A percentile compares a stretch with the other conserved stretches of the same genome.
Conservation (phyloP, 202 grass and related monocot species). For the Zizania palustris region DNA sequence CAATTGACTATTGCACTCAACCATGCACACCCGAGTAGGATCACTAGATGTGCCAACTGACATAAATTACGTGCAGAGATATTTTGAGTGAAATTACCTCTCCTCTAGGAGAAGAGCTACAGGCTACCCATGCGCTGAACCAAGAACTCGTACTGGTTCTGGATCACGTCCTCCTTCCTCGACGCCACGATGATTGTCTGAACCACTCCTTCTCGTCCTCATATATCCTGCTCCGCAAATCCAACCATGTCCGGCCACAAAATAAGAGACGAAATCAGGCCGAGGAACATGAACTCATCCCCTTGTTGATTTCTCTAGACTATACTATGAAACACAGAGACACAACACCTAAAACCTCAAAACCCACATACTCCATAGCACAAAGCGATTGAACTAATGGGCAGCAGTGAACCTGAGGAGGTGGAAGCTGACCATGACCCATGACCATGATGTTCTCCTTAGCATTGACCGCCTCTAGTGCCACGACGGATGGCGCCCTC, state of each 20-base stretch:
- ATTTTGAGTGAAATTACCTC: constrained; percentile 42
- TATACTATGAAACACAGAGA: too few species aligned
- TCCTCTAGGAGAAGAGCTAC: constrained; percentile 74
- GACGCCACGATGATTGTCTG: constrained; percentile 66
- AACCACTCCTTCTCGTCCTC: constrained; percentile 91
- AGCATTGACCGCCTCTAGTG: too few species aligned
- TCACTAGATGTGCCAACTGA: background rate
- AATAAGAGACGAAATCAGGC: background rate
- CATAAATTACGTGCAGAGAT: background rate
- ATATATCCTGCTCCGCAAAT: constrained; percentile 54
- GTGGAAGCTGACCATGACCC: too few species aligned
- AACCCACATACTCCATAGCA: too few species aligned
- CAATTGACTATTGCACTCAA: background rate
- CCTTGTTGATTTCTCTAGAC: too few species aligned
- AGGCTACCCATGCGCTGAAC: constrained; percentile 92
- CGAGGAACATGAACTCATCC: background rate
- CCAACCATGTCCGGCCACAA: background rate
- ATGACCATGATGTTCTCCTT: too few species aligned
- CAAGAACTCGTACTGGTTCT: constrained; percentile 89
- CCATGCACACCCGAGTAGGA: background rate
- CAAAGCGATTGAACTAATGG: too few species aligned
- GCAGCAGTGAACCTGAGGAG: too few species aligned
- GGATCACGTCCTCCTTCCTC: constrained; percentile 89
- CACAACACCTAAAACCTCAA: too few species aligned
- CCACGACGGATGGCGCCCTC: too few species aligned